Evolutionary conservation across 2,329 filamentous ascomycete genomes (phyloP).

Genomic region (Aspergillus quadricinctus): DNA sequence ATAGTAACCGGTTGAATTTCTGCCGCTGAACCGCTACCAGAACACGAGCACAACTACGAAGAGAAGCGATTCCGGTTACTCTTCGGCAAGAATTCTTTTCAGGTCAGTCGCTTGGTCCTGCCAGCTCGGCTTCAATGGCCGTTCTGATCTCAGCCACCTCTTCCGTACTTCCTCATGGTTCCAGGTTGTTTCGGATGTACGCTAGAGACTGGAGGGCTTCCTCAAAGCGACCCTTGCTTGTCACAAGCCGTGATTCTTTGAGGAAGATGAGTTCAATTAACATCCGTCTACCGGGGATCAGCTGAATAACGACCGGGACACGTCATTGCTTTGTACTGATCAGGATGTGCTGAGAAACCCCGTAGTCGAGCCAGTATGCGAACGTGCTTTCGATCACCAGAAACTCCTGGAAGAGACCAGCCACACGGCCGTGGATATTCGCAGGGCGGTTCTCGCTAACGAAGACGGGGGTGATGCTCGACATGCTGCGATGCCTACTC

Average conservation of each 20-base stretch:
- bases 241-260: conserved; percentile 52
- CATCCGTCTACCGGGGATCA: conserved; percentile 49
- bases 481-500: conserved; percentile 37
- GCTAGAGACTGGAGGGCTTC: conserved; percentile 40
- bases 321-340: conserved; percentile 50
- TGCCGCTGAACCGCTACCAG: conserved; percentile 40
- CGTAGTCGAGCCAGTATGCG: conserved; percentile 52
- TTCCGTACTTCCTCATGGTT: conserved; percentile 22
- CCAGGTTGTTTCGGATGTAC: conserved; percentile 31
- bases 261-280: conserved; percentile 48
- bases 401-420: conserved; percentile 36
- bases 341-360: conserved; percentile 43
- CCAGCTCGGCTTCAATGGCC: conserved; percentile 40
- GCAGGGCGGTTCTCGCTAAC: conserved; percentile 36
- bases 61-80: conserved; percentile 35
- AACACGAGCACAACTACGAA: conserved; percentile 37
- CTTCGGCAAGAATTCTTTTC: conserved; percentile 36
- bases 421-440: conserved; percentile 33
- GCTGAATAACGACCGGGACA: conserved; percentile 50
- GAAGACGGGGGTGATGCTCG: conserved; percentile 35
- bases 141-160: conserved; percentile 39
- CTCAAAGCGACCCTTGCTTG: conserved; percentile 46
- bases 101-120: conserved; percentile 38
- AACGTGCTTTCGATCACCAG: conserved; percentile 43
- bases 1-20: conserved; percentile 38